Percentiles rank a stretch among this genome's conserved stretches.
These are phyloP conservation scores for Lobosporangium transversale DNA, from an alignment of 192 early-diverging fungal species.

Conservation along the genomic window DNA sequence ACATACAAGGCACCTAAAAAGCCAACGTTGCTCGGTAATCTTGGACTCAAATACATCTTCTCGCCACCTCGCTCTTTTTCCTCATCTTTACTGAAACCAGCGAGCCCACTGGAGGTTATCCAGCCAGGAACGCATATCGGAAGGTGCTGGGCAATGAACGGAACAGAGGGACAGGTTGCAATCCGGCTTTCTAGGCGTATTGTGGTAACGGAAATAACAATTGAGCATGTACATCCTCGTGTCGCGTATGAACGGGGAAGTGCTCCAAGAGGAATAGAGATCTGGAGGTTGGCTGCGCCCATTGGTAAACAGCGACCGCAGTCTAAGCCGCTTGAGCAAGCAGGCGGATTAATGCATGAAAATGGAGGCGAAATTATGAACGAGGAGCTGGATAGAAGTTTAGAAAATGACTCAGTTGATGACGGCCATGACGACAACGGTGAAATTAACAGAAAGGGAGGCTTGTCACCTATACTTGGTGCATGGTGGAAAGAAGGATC, in stretches of 20 bases:
- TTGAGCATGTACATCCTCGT: constrained; percentile 72
- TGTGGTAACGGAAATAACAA: constrained; percentile 63
- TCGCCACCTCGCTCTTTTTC: background rate
- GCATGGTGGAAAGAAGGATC: constrained; percentile 33
- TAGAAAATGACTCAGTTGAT: background rate
- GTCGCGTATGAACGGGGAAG: constrained; percentile 64
- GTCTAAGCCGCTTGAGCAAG: background rate
- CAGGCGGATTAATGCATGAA: no score
- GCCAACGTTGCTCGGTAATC: constrained; percentile 15
- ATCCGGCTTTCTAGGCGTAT: constrained; percentile 66
- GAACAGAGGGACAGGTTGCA: constrained; percentile 65
- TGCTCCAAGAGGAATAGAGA: constrained; percentile 72
- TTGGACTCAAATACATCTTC: constrained; percentile 7
- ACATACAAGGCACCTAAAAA: constrained; percentile 53
- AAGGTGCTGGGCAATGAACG: constrained; percentile 78
- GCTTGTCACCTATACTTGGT: constrained; percentile 10
- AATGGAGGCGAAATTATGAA: no score
- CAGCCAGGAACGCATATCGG: constrained; percentile 64
- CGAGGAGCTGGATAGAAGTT: background rate
- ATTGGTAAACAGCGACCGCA: background rate
- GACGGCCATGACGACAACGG: constrained; percentile 14
- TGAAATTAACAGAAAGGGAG: background rate
- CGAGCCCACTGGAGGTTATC: constrained; percentile 40
- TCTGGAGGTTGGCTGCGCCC: constrained; percentile 60
- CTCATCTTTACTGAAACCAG: constrained; percentile 3